Conservation (phyloP, 108 stramenopile genomes). For the Fragilaria crotonensis region DNA sequence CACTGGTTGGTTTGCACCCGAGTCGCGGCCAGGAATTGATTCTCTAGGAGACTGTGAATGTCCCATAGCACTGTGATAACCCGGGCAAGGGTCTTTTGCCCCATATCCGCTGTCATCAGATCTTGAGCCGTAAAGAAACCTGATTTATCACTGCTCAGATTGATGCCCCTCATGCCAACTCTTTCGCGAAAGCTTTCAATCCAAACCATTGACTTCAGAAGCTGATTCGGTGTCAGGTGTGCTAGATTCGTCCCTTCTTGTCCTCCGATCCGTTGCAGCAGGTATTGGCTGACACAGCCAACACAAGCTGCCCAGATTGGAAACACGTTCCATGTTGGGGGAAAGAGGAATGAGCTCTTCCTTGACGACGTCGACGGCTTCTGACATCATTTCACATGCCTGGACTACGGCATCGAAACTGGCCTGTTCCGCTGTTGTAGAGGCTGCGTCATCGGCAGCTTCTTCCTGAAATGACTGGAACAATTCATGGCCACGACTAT, state of each 20-base stretch:
- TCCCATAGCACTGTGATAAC: slow-evolving; percentile 83
- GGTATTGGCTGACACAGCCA: slow-evolving; percentile 74
- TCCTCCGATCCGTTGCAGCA: slow-evolving; percentile 83
- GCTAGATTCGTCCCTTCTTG: slow-evolving; percentile 73
- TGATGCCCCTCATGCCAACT: slow-evolving; percentile 74
- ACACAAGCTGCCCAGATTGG: slow-evolving; percentile 82
- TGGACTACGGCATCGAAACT: slow-evolving; percentile 66
- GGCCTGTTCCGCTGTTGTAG: not conserved
- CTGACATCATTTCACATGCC: slow-evolving; percentile 69
- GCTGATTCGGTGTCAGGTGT: slow-evolving; percentile 70
- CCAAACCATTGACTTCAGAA: slow-evolving; percentile 81
- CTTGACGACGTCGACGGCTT: slow-evolving; percentile 68
- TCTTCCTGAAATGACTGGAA: slow-evolving; percentile 46
- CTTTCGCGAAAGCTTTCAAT: slow-evolving; percentile 81
- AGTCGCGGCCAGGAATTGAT: slow-evolving; percentile 75
- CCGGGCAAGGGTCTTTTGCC: slow-evolving; percentile 71
- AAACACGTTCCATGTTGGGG: slow-evolving; percentile 74
- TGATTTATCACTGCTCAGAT: slow-evolving; percentile 32
- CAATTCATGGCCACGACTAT: slow-evolving; percentile 66
- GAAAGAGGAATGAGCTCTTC: slow-evolving; percentile 83
- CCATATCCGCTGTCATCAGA: slow-evolving; percentile 39
- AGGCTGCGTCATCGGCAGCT: not conserved
- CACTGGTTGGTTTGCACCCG: slow-evolving; percentile 80
- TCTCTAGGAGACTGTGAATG: slow-evolving; percentile 74
- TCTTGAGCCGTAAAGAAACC: not conserved